These are phyloP conservation scores for Stereum hirsutum DNA, from an alignment of 1,284 basidiomycete genomes.

Conservation along the genomic window DNA sequence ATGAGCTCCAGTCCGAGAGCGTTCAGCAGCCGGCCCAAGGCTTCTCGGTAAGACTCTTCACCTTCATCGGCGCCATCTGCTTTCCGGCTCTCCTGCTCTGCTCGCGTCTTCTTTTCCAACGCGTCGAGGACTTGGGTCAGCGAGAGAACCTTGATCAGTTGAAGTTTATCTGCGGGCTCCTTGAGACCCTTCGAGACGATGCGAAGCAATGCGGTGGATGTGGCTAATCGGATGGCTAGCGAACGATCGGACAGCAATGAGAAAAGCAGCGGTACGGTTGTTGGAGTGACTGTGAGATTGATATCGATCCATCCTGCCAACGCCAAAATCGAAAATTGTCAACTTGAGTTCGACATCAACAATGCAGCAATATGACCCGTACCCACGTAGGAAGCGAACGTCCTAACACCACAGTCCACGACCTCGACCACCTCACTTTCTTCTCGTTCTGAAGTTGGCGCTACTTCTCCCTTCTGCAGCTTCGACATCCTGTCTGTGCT, in stretches of 20 bases:
- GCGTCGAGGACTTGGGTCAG: constrained; percentile 74
- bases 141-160: constrained; percentile 85
- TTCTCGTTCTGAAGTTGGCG: constrained; percentile 33
- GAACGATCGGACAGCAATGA: constrained; percentile 77
- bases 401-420: constrained; percentile 83
- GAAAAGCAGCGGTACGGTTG: constrained; percentile 83
- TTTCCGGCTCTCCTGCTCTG: constrained; percentile 56
- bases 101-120: constrained; percentile 70
- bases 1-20: constrained; percentile 78
- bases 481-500: constrained; percentile 51
- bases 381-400: constrained; percentile 94
- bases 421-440: constrained; percentile 65
- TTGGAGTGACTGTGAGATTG: constrained; percentile 88
- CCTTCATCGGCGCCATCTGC: constrained; percentile 65
- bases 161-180: constrained; percentile 84
- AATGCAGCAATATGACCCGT: constrained; percentile 33
- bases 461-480: constrained; percentile 39
- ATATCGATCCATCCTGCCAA: constrained; percentile 94
- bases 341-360: too few species aligned
- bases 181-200: constrained; percentile 93
- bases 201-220: constrained; percentile 72
- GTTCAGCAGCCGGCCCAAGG: constrained; percentile 81
- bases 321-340: too few species aligned
- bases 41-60: constrained; percentile 83
- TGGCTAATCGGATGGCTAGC: constrained; percentile 75